Conservation (phyloP, 108 stramenopile species). For the Skeletonema menzelii region DNA sequence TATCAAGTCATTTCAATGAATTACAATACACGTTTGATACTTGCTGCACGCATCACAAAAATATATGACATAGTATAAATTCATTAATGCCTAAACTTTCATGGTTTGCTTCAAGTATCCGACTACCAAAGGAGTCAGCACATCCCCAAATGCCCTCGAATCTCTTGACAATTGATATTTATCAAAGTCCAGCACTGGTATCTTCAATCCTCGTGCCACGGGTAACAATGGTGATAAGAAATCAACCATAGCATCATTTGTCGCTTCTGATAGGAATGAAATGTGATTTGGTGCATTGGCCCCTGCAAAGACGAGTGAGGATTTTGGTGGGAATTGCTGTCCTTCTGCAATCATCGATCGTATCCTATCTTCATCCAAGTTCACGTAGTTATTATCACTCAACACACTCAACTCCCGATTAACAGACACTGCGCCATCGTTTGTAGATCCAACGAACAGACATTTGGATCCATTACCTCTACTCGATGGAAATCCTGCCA, state of each 20-base stretch:
- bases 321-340: constrained; percentile 21
- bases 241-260: constrained; percentile 75
- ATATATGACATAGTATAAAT: neutral
- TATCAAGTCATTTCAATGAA: neutral
- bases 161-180: constrained; percentile 61
- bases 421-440: constrained; percentile 60
- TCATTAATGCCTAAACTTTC: neutral
- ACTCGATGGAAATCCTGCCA: constrained; percentile 57
- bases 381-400: constrained; percentile 22
- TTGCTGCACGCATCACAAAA: neutral
- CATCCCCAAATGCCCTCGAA: constrained; percentile 46
- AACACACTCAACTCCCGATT: constrained; percentile 29
- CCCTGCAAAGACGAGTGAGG: constrained; percentile 55
- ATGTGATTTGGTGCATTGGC: constrained; percentile 78
- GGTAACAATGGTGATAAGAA: constrained; percentile 78
- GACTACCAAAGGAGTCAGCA: constrained; percentile 58
- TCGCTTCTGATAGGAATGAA: constrained; percentile 66
- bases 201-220: constrained; percentile 53
- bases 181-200: constrained; percentile 82
- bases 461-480: constrained; percentile 15
- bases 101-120: constrained; percentile 40
- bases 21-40: neutral
- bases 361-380: constrained; percentile 10
- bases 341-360: neutral
- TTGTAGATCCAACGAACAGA: constrained; percentile 47